Evolutionary conservation across 495 filamentous ascomycete species (phyloP).

Genomic region (Podospora bellae-mahoneyi): DNA sequence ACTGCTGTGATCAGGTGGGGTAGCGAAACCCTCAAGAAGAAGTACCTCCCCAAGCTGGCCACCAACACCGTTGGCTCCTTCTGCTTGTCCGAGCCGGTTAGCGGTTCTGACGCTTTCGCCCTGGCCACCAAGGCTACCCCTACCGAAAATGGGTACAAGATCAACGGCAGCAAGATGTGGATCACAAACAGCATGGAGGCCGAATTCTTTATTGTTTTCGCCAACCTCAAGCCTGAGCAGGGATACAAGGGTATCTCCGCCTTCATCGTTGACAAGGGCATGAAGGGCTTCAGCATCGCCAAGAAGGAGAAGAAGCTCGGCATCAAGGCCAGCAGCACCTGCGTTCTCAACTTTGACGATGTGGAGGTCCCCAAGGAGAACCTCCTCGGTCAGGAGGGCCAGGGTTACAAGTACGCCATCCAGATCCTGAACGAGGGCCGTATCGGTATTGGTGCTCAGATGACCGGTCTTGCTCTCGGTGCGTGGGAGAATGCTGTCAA

Average conservation of each 20-base stretch:
- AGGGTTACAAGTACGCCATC: slow-evolving; percentile 98
- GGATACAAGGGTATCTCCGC: slow-evolving; percentile 96
- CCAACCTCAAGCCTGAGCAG: slow-evolving; percentile 82
- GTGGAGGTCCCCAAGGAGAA: slow-evolving; percentile 84
- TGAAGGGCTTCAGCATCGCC: slow-evolving; percentile 85
- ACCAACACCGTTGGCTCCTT: slow-evolving; percentile 93
- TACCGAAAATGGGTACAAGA: slow-evolving; percentile 70
- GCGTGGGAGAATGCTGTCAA: slow-evolving; percentile 93
- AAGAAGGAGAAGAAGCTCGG: slow-evolving; percentile 99
- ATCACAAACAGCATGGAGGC: slow-evolving; percentile 96
- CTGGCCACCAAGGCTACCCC: slow-evolving; percentile 82
- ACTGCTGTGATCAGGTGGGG: slow-evolving; percentile 88
- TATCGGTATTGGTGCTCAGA: slow-evolving; percentile 97
- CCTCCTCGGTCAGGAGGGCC: slow-evolving; percentile 78
- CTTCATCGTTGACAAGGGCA: slow-evolving; percentile 89
- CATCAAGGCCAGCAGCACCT: slow-evolving; percentile 92
- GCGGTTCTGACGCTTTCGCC: slow-evolving; percentile 93
- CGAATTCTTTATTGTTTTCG: slow-evolving; percentile 95
- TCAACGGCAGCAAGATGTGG: slow-evolving; percentile 98
- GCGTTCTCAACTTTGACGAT: slow-evolving; percentile 96
- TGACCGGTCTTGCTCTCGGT: slow-evolving; percentile 94
- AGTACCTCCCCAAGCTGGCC: slow-evolving; percentile 82
- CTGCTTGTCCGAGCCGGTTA: slow-evolving; percentile 91
- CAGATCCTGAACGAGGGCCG: slow-evolving; percentile 93
- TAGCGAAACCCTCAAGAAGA: slow-evolving; percentile 67